These are phyloP conservation scores for Meyerozyma carpophila DNA, from an alignment of 1,139 yeast species.

Conservation along the genomic window DNA sequence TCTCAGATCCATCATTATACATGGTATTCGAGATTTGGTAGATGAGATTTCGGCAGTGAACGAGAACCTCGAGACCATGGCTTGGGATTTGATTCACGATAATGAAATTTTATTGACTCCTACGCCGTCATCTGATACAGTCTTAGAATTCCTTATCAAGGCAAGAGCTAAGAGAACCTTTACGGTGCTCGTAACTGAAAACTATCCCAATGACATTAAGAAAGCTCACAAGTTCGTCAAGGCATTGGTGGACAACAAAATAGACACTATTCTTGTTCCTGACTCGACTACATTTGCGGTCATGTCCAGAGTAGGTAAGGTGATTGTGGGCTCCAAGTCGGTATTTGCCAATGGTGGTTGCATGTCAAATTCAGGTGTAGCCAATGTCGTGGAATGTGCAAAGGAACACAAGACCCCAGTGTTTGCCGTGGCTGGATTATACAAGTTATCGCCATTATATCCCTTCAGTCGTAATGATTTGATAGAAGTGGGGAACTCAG, in stretches of 20 bases:
- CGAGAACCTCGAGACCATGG: slow-evolving; percentile 86
- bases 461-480: slow-evolving; percentile 88
- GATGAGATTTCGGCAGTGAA: slow-evolving; percentile 89
- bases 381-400: slow-evolving; percentile 93
- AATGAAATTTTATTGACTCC: slow-evolving; percentile 89
- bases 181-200: slow-evolving; percentile 88
- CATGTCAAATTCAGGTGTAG: slow-evolving; percentile 83
- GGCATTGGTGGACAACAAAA: slow-evolving; percentile 75
- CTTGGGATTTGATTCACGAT: slow-evolving; percentile 91
- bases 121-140: slow-evolving; percentile 89
- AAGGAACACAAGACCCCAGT: slow-evolving; percentile 93
- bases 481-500: slow-evolving; percentile 91
- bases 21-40: slow-evolving; percentile 86
- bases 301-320: slow-evolving; percentile 97
- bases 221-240: slow-evolving; percentile 77
- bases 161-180: slow-evolving; percentile 89
- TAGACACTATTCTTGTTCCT: slow-evolving; percentile 87
- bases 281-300: slow-evolving; percentile 92
- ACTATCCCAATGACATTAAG: slow-evolving; percentile 79
- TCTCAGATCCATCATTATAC: slow-evolving; percentile 82
- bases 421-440: slow-evolving; percentile 89
- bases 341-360: slow-evolving; percentile 97
- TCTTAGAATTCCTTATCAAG: slow-evolving; percentile 75
- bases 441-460: slow-evolving; percentile 87
- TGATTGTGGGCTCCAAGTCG: slow-evolving; percentile 83